phyloP scores from a whole-genome alignment of 129 eudicot genomes.

The Flaveria sonorensis region DNA sequence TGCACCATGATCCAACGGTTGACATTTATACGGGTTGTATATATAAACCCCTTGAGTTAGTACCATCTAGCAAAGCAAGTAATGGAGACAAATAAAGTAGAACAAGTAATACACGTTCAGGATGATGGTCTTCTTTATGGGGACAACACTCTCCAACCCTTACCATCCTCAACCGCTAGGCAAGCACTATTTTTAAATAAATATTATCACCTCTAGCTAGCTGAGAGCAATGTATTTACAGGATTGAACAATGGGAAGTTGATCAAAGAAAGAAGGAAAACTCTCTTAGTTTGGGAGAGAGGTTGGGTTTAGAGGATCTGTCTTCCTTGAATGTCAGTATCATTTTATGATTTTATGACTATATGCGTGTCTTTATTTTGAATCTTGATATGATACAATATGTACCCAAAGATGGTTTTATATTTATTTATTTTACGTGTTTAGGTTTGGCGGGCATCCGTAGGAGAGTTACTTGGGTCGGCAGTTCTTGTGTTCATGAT shows the following conservation, averaged over 20 bases:
- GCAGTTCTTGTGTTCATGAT: conserved; percentile 68
- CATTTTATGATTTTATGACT: too few relatives aligned
- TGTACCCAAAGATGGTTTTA: neutral
- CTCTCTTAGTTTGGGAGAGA: conserved; percentile 42
- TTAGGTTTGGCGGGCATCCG: conserved; percentile 80
- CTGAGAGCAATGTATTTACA: conserved; percentile 27
- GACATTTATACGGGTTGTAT: conserved; percentile 13
- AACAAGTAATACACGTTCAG: conserved; percentile 31
- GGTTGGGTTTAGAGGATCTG: conserved; percentile 66
- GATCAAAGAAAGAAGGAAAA: conserved; percentile 43
- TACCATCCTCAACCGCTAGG: conserved; percentile 43
- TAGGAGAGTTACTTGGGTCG: conserved; percentile 71
- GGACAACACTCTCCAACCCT: conserved; percentile 47
- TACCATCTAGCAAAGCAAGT: conserved; percentile 4
- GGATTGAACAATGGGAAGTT: conserved; percentile 39
- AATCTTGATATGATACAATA: too few relatives aligned
- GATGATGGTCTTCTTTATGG: conserved; percentile 50
- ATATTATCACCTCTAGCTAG: neutral
- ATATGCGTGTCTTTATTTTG: too few relatives aligned
- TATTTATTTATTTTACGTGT: neutral
- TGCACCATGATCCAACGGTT: conserved; percentile 28
- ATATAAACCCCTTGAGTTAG: conserved; percentile 27
- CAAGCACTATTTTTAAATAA: conserved; percentile 2
- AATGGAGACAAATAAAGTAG: conserved; percentile 47
- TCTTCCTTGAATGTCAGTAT: conserved; percentile 48